Evolutionary conservation across 2,329 filamentous ascomycete genomes (phyloP).

Genomic region (Aaosphaeria pasadenensis): DNA sequence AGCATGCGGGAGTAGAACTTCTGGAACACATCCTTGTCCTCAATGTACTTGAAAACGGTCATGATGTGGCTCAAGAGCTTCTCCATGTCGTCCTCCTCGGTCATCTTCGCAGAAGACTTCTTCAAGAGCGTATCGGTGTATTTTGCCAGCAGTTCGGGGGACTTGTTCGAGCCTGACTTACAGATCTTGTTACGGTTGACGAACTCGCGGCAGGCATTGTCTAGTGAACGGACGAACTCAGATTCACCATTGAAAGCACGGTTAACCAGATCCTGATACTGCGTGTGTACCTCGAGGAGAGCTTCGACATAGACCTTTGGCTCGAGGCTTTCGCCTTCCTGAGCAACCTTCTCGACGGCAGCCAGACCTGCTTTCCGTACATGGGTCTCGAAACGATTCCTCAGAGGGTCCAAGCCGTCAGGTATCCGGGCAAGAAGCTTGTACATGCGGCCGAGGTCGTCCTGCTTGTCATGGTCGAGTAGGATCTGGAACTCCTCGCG

Average conservation of each 20-base stretch:
- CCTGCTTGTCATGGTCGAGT: conserved; percentile 89
- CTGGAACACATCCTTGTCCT: conserved; percentile 99
- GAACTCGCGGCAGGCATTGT: conserved; percentile 96
- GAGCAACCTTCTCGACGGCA: conserved; percentile 86
- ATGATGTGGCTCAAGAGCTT: conserved; percentile 87
- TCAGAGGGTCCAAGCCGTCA: conserved; percentile 84
- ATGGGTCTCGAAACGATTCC: conserved; percentile 85
- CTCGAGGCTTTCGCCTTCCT: conserved; percentile 84
- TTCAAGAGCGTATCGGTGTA: conserved; percentile 91
- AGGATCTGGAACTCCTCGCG: conserved; percentile 94
- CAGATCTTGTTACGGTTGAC: conserved; percentile 97
- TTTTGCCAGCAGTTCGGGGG: conserved; percentile 90
- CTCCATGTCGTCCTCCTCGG: conserved; percentile 92
- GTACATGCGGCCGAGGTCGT: conserved; percentile 97
- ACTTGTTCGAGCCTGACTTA: conserved; percentile 88
- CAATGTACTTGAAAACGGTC: conserved; percentile 99
- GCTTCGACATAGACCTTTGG: conserved; percentile 97
- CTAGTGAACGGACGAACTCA: conserved; percentile 91
- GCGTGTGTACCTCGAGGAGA: conserved; percentile 86
- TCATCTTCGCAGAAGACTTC: conserved; percentile 80
- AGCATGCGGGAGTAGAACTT: conserved; percentile 99
- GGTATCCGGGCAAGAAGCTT: conserved; percentile 83
- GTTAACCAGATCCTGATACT: conserved; percentile 89
- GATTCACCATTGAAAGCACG: conserved; percentile 92
- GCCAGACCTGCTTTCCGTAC: conserved; percentile 85